Evolutionary conservation across 208 protist genomes (phyloP), one percentile per base, ranked within the genome.

Genomic region (Crithidia brevicula): DNA sequence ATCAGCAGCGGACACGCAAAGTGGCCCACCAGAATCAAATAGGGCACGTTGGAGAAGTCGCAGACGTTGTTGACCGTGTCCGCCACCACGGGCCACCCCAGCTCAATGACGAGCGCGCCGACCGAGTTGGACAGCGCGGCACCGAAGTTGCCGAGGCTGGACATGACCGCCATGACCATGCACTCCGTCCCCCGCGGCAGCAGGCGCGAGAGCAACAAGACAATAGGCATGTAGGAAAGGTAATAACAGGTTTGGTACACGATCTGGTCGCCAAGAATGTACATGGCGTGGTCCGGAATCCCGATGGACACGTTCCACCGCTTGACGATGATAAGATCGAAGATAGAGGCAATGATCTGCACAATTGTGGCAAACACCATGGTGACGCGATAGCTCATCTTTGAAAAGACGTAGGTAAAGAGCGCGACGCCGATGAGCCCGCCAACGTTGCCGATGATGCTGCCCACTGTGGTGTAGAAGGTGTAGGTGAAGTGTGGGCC

Each of bases 301-400:
- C 77, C 66, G 28, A 81, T 73, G 20, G 80, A 50, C 13, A 71
- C 23, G 74, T 93, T 93, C 87, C 87, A 93, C 27, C 86, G 85
- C 72, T 87, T 71, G 36, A 92, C 80, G 27, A 94, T 89, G 66
- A 90, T 82, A 43, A 94, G 59, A 58, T 94, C 88, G 60, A 92
- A 85, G 51, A 91, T 56, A 18, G 72, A 82, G 31, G 74, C 82
- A 4, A 86, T 18, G 25, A 87, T 74, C 40, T 79, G 64, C 18
- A 89, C 51, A 15, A 78, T 25, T 0, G 74, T 88, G 11, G 85
- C 82, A 6, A 87, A 45, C 20, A 82, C 60, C 58, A 94, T 85
- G n/a, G 79, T 81, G 7, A 89, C 34, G 4, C 82, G 85, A 54
- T 89, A 92, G 70, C 64, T 83, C 49, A 67, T 67, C 45, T 80